Percentiles rank a stretch among this genome's conserved stretches.
Evolutionary conservation across 2,329 filamentous ascomycete genomes (phyloP).

Genomic region (Aspergillus candidus): DNA sequence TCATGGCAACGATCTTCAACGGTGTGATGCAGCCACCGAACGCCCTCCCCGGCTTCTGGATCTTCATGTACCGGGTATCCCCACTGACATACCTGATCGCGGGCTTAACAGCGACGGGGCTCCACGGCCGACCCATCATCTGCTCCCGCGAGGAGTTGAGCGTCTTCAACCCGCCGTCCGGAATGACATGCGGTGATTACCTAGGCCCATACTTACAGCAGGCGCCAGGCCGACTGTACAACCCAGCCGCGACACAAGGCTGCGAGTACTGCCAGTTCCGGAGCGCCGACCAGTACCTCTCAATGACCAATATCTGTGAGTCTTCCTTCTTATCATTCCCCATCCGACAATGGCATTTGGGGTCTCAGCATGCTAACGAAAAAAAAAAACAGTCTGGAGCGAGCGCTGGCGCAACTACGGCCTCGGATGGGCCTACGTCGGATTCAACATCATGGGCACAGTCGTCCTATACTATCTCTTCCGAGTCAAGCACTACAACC

Average conservation of each 20-base stretch:
- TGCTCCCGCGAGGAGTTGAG: slow-evolving; percentile 68
- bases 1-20: slow-evolving; percentile 67
- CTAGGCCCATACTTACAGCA: slow-evolving; percentile 45
- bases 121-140: slow-evolving; percentile 59
- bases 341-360: neutral
- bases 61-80: slow-evolving; percentile 75
- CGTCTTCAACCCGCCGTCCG: slow-evolving; percentile 55
- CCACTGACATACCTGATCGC: slow-evolving; percentile 77
- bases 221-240: slow-evolving; percentile 50
- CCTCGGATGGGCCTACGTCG: slow-evolving; percentile 54
- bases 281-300: slow-evolving; percentile 38
- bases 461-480: slow-evolving; percentile 50
- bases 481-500: slow-evolving; percentile 40
- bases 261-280: slow-evolving; percentile 48
- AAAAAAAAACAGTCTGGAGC: slow-evolving; percentile 37
- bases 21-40: slow-evolving; percentile 60
- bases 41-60: slow-evolving; percentile 67
- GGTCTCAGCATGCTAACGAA: slow-evolving; percentile 1
- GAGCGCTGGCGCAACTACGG: slow-evolving; percentile 66
- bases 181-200: slow-evolving; percentile 57
- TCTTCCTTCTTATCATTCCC: neutral
- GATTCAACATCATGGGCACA: slow-evolving; percentile 54
- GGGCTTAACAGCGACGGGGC: slow-evolving; percentile 62
- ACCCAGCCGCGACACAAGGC: slow-evolving; percentile 42
- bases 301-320: slow-evolving; percentile 40